Base-by-base conservation (phyloP, 352 stramenopile species). In the Pythium rishiriense region DNA sequence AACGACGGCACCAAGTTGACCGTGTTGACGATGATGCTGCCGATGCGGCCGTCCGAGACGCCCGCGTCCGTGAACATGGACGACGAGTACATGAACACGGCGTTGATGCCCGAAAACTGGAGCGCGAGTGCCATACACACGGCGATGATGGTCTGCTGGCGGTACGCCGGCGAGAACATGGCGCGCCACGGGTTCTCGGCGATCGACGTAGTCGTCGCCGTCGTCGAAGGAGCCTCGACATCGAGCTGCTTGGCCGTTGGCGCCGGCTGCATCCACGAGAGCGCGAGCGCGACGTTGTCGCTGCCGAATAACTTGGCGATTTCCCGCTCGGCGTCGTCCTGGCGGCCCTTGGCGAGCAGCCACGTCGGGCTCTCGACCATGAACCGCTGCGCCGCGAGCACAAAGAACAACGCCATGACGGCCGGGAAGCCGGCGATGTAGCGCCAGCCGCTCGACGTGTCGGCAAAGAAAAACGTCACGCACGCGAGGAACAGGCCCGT, bases 71-170 rank as follows among this genome's bases (percentile, higher is more conserved):
- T 79, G 56, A 90, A 91, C 11, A 90, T 69, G 2, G 65, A 71
- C 10, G 74, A 85, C 26, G 83, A 90, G 59, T 91, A 91, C 56
- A 87, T 82, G 60, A 90, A 90, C 15, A 88, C 75, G 26, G 77
- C 78, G 51, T 88, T 91, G 72, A 91, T 76, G 24, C 79, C 82
- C 5, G 76, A 83, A 52, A 91, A 68, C 51, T 88, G 81, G 28
- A 66, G 59, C 19, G 69, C 60, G 19, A 89, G 59, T 4, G 71
- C 69, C 41, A 88, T 79, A 22, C 73, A 8, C 73, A 61, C 7
- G 1, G 78, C 78, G 21, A 81, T 62, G 19, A 90, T 51, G 6
- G 86, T 55, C 60, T 89, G 80, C 6, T 67, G 39, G 9, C 63
- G 58, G 48, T 74, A 78, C 9, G 51, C 39, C 4, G 24, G 50